Conservation (phyloP, 1,284 basidiomycete species). For the Tilletia indica region DNA sequence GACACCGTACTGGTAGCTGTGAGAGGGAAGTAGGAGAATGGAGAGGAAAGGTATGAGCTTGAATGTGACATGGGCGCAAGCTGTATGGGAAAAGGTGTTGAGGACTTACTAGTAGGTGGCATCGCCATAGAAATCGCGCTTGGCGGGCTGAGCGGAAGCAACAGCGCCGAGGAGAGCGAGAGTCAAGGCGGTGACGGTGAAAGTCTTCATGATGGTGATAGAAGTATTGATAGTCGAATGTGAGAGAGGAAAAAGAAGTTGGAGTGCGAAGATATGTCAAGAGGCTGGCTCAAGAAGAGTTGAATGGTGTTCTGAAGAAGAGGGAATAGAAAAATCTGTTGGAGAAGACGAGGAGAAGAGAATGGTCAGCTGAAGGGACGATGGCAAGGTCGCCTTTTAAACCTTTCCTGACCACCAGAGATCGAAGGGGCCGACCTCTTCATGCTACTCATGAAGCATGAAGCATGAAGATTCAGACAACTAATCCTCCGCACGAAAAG, state of each 20-base stretch:
- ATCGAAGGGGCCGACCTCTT: too few relatives aligned
- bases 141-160: background rate
- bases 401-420: too few relatives aligned
- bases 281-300: background rate
- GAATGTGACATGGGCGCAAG: background rate
- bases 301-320: background rate
- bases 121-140: slow-evolving; percentile 13
- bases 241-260: too few relatives aligned
- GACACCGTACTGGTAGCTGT: slow-evolving; percentile 14
- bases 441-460: too few relatives aligned
- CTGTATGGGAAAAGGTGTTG: background rate
- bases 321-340: background rate
- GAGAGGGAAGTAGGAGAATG: background rate
- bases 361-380: too few relatives aligned
- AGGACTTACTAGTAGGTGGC: slow-evolving; percentile 16
- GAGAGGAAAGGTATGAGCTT: too few relatives aligned
- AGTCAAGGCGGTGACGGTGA: background rate
- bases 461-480: too few relatives aligned
- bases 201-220: slow-evolving; percentile 4
- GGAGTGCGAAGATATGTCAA: too few relatives aligned
- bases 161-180: background rate
- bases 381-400: too few relatives aligned
- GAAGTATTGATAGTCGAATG: background rate
- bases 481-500: too few relatives aligned
- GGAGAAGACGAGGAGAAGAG: too few relatives aligned